Conservation (phyloP, 2,329 filamentous ascomycete species). For the Chaetothyriales sp. region DNA sequence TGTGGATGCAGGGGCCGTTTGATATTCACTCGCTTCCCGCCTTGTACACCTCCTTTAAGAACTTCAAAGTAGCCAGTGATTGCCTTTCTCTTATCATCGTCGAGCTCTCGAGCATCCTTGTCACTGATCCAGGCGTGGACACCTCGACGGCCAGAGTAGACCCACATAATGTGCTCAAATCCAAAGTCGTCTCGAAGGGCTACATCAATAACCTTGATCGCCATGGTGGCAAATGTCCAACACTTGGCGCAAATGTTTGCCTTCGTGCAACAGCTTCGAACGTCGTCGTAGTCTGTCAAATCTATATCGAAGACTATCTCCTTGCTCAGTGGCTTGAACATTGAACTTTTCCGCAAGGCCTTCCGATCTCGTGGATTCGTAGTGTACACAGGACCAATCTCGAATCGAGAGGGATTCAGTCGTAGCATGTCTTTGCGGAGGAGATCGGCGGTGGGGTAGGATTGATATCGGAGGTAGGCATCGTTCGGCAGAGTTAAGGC, state of each 20-base stretch:
- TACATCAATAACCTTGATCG: conserved; percentile 80
- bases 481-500: conserved; percentile 90
- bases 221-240: conserved; percentile 97
- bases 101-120: conserved; percentile 66
- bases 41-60: conserved; percentile 71
- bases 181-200: conserved; percentile 89
- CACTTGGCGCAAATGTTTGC: conserved; percentile 89
- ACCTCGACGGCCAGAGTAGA: conserved; percentile 92
- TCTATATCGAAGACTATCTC: conserved; percentile 99
- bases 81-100: conserved; percentile 71
- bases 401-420: conserved; percentile 83
- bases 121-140: conserved; percentile 98
- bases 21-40: conserved; percentile 74
- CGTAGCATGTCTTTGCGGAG: conserved; percentile 84
- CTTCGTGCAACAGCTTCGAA: conserved; percentile 86
- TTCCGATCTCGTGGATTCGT: conserved; percentile 92
- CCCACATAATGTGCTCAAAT: conserved; percentile 94
- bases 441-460: conserved; percentile 53
- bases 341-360: conserved; percentile 60
- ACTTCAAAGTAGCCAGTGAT: conserved; percentile 85
- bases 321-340: conserved; percentile 79
- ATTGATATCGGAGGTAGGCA: conserved; percentile 84
- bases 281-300: conserved; percentile 95
- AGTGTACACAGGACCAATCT: conserved; percentile 94
- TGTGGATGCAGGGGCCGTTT: conserved; percentile 82